phyloP scores from a whole-genome alignment of 257 asterid species.

The Fraxinus anomala region DNA sequence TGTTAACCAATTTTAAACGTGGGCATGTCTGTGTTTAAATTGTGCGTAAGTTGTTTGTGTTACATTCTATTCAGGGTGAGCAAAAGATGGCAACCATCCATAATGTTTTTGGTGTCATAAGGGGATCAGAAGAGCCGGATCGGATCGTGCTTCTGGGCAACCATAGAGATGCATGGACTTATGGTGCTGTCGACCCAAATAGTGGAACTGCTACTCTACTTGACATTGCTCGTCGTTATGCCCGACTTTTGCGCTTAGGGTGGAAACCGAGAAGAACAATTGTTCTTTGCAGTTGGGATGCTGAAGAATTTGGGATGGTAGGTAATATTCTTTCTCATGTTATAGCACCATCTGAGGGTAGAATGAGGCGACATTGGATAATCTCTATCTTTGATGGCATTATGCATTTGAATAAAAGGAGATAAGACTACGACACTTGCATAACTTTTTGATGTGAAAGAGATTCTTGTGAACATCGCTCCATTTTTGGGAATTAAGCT shows the following conservation, averaged over 20 bases:
- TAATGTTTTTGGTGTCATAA: conserved; percentile 70
- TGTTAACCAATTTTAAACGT: neutral
- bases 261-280: conserved; percentile 92
- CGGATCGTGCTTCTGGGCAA: conserved; percentile 78
- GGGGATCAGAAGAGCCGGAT: conserved; percentile 82
- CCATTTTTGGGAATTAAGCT: neutral
- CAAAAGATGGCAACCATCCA: conserved; percentile 59
- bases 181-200: conserved; percentile 96
- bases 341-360: conserved; percentile 10
- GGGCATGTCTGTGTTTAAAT: neutral
- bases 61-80: conserved; percentile 65
- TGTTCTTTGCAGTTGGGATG: conserved; percentile 95
- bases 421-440: neutral
- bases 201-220: conserved; percentile 96
- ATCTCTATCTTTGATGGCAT: neutral
- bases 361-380: neutral
- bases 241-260: conserved; percentile 71
- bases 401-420: neutral
- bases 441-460: neutral
- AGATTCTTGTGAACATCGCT: neutral
- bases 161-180: conserved; percentile 99
- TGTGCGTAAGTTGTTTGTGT: neutral
- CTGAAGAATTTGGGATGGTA: conserved; percentile 99
- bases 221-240: conserved; percentile 79
- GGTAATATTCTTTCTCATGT: conserved; percentile 52